Percentiles rank a stretch among this genome's conserved stretches.
These are phyloP conservation scores for Apophysomyces ossiformis DNA, from an alignment of 371 early-diverging fungal genomes.

Conservation along the genomic window DNA sequence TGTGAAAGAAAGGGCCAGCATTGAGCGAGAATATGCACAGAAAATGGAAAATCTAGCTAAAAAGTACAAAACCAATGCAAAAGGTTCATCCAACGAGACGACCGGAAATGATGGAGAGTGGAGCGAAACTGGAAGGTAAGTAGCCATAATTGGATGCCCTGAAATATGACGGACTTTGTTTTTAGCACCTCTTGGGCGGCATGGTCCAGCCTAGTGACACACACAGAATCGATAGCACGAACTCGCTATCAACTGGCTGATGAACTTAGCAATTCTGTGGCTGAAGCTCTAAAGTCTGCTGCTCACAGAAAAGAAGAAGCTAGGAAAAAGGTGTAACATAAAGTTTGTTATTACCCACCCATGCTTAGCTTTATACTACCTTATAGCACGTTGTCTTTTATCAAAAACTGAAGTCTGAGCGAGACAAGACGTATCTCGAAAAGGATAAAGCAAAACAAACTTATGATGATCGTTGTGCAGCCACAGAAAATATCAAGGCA, in stretches of 20 bases:
- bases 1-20: constrained; percentile 70
- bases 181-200: constrained; percentile 25
- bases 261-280: constrained; percentile 48
- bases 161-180: constrained; percentile 4
- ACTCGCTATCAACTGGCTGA: constrained; percentile 66
- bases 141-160: neutral
- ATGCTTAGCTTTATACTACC: neutral
- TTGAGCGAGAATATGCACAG: constrained; percentile 80
- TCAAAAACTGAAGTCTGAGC: constrained; percentile 64
- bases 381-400: constrained; percentile 71
- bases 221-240: constrained; percentile 63
- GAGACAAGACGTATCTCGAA: constrained; percentile 68
- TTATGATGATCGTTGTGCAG: constrained; percentile 74
- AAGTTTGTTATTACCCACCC: neutral
- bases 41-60: constrained; percentile 71
- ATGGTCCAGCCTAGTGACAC: constrained; percentile 64
- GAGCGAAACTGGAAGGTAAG: constrained; percentile 41
- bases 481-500: constrained; percentile 58
- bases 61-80: constrained; percentile 56
- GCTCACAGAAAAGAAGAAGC: constrained; percentile 72
- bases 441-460: constrained; percentile 73
- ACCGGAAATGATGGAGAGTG: constrained; percentile 39
- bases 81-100: constrained; percentile 31
- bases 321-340: constrained; percentile 70
- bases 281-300: constrained; percentile 64